Conservation (phyloP, 2,329 filamentous ascomycete species). For the Paecilomyces sp. region DNA sequence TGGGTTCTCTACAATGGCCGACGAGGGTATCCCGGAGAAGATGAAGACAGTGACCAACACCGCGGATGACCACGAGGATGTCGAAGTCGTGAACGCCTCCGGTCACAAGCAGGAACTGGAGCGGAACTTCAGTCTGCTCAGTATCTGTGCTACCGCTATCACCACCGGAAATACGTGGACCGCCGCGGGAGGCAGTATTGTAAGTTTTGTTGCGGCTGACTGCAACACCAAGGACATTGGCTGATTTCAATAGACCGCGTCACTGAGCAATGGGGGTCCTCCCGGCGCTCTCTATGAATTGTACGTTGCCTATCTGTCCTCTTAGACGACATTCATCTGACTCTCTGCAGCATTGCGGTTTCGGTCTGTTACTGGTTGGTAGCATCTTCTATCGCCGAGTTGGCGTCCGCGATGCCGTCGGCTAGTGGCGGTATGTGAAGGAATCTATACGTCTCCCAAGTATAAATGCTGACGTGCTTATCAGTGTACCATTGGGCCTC, state of each 20-base stretch:
- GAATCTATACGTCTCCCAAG: neutral
- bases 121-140: constrained; percentile 55
- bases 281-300: constrained; percentile 59
- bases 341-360: constrained; percentile 29
- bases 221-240: neutral
- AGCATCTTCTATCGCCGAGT: constrained; percentile 53
- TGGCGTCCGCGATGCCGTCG: constrained; percentile 56
- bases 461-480: neutral
- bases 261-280: constrained; percentile 55
- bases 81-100: constrained; percentile 53
- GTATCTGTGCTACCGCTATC: constrained; percentile 53
- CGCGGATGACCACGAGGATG: constrained; percentile 17
- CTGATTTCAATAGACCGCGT: constrained; percentile 30
- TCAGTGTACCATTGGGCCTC: constrained; percentile 56
- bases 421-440: constrained; percentile 41
- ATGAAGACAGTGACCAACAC: constrained; percentile 13
- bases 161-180: constrained; percentile 62
- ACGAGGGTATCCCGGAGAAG: constrained; percentile 15
- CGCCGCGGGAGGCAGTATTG: constrained; percentile 55
- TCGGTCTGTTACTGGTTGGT: constrained; percentile 52
- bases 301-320: constrained; percentile 14
- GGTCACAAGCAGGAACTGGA: constrained; percentile 58
- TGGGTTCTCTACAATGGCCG: constrained; percentile 8
- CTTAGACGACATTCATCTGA: constrained; percentile 7
- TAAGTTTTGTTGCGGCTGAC: constrained; percentile 42